Evolutionary conservation across 129 eudicot species (phyloP).

Genomic region (carrot (Daucus carota)): DH1_v3.0 NC_030386.2:39792501-39793000

Average conservation of each 20-base stretch:
- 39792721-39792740: slow-evolving; percentile 60
- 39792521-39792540: slow-evolving; percentile 52
- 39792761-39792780: slow-evolving; percentile 45
- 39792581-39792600: slow-evolving; percentile 18
- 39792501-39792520: slow-evolving; percentile 31
- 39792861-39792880: neutral
- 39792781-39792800: slow-evolving; percentile 12
- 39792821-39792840: slow-evolving; percentile 4
- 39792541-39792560: slow-evolving; percentile 58
- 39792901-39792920: slow-evolving; percentile 37
- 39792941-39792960: slow-evolving; percentile 66
- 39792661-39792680: slow-evolving; percentile 16
- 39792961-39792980: slow-evolving; percentile 61
- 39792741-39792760: slow-evolving; percentile 65
- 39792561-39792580: slow-evolving; percentile 30
- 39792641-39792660: slow-evolving; percentile 10
- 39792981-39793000: slow-evolving; percentile 53
- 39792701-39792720: slow-evolving; percentile 60
- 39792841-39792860: neutral
- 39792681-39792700: slow-evolving; percentile 72
- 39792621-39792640: slow-evolving; percentile 18
- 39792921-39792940: slow-evolving; percentile 74
- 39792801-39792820: neutral
- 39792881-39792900: neutral
- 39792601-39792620: slow-evolving; percentile 14